Evolutionary conservation across 352 stramenopile genomes (phyloP).

Genomic region (Globisporangium cylindrosporum): DNA sequence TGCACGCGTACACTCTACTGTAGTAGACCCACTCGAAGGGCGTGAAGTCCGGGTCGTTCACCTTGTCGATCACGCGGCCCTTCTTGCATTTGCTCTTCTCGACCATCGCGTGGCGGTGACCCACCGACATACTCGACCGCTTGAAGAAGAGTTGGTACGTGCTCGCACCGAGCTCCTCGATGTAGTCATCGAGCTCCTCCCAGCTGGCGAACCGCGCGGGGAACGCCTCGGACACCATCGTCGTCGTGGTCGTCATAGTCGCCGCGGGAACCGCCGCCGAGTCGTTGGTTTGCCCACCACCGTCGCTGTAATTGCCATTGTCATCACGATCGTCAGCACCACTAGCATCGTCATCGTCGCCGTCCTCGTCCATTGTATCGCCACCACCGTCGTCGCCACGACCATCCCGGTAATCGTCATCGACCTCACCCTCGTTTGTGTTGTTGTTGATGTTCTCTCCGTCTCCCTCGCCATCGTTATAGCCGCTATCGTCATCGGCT

Average conservation of each 20-base stretch:
- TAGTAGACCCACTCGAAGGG: not conserved
- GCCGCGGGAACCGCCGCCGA: too few species aligned
- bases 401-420: not conserved
- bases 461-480: not conserved
- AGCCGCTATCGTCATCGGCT: too few species aligned
- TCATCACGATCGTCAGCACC: not conserved
- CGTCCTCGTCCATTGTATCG: not conserved
- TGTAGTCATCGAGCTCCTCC: conserved; percentile 8
- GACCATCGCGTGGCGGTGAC: not conserved
- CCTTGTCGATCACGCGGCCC: not conserved
- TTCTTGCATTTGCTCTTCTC: conserved; percentile 1
- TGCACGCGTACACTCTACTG: not conserved
- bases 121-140: conserved; percentile 9
- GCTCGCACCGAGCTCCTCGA: conserved; percentile 2
- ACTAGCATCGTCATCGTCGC: not conserved
- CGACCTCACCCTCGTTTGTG: not conserved
- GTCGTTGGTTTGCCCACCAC: too few species aligned
- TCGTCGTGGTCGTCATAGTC: not conserved
- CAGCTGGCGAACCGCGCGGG: conserved; percentile 4
- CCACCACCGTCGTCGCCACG: not conserved
- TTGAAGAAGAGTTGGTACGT: conserved; percentile 8
- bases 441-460: not conserved
- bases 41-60: conserved; percentile 4
- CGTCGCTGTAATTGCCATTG: not conserved
- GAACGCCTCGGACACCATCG: conserved; percentile 3